These are phyloP conservation scores for Phytophthora macrochlamydospora DNA, from an alignment of 352 stramenopile genomes.

Conservation along the genomic window DNA sequence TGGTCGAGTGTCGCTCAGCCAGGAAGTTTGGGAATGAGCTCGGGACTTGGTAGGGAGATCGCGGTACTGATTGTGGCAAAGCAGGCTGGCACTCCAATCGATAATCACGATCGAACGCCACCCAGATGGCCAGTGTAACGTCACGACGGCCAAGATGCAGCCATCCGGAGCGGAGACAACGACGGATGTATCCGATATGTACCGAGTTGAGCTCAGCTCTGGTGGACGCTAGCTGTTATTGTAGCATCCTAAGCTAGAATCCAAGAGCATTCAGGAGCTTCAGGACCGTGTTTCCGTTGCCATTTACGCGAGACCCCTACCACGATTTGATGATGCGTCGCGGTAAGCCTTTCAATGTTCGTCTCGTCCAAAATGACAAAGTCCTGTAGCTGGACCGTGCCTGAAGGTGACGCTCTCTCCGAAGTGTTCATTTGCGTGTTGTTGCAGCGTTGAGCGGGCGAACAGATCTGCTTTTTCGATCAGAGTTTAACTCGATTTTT, in stretches of 20 bases:
- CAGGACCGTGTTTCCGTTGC: too few species aligned
- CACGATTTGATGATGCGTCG: too few species aligned
- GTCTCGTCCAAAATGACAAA: too few species aligned
- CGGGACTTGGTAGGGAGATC: neutral
- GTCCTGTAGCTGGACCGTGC: neutral
- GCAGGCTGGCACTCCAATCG: neutral
- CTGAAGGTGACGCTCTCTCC: neutral
- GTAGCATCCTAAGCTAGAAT: too few species aligned
- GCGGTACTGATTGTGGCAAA: slow-evolving; percentile 18
- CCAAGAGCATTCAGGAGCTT: too few species aligned
- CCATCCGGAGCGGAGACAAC: too few species aligned
- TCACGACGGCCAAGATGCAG: neutral
- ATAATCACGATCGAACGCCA: slow-evolving; percentile 20
- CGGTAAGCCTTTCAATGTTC: neutral
- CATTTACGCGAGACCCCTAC: too few species aligned
- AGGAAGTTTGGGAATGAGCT: slow-evolving; percentile 20
- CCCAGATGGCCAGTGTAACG: neutral
- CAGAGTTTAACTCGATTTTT: neutral
- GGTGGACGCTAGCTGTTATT: too few species aligned
- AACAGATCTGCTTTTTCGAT: neutral
- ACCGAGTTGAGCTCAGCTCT: neutral
- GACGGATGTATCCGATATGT: neutral
- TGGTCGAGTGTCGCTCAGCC: slow-evolving; percentile 10
- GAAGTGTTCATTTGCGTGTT: neutral
- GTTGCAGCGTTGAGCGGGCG: neutral